A percentile compares a stretch with the other conserved stretches of the same genome.
These are phyloP conservation scores for Cinchona pubescens DNA, from an alignment of 257 asterid species.

Conservation along the genomic window DNA sequence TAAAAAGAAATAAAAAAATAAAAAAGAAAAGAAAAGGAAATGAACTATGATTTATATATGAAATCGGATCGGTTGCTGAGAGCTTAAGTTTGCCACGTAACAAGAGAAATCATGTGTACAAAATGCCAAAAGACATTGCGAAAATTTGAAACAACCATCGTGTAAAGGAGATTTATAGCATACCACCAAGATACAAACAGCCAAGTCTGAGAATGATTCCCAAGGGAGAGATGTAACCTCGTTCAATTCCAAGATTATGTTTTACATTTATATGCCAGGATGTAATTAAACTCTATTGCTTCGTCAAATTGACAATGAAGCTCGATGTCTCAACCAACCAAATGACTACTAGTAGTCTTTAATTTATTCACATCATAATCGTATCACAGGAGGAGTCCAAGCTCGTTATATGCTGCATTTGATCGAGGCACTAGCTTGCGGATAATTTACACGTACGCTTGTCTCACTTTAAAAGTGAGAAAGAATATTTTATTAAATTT, in stretches of 20 bases:
- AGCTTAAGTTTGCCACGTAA: background rate
- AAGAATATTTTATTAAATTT: too few relatives aligned
- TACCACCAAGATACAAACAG: conserved; percentile 5
- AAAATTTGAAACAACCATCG: background rate
- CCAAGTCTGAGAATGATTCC: conserved; percentile 7
- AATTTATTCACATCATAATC: too few relatives aligned
- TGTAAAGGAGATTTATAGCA: background rate
- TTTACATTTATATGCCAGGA: background rate
- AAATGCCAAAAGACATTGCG: conserved; percentile 5
- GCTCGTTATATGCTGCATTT: too few relatives aligned
- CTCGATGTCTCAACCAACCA: background rate
- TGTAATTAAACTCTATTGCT: background rate
- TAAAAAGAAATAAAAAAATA: too few relatives aligned
- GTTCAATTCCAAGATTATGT: background rate
- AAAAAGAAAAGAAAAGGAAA: background rate
- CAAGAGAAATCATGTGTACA: background rate
- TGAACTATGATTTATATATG: background rate
- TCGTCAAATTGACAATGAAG: conserved; percentile 4
- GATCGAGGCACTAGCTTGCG: too few relatives aligned
- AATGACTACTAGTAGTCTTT: too few relatives aligned
- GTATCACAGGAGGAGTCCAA: too few relatives aligned
- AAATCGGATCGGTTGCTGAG: background rate
- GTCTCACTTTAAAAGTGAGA: too few relatives aligned
- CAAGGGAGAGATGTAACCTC: background rate
- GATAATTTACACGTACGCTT: too few relatives aligned